Base-by-base conservation (phyloP, 2,329 filamentous ascomycete species). In the Phialophora verrucosa region DNA sequence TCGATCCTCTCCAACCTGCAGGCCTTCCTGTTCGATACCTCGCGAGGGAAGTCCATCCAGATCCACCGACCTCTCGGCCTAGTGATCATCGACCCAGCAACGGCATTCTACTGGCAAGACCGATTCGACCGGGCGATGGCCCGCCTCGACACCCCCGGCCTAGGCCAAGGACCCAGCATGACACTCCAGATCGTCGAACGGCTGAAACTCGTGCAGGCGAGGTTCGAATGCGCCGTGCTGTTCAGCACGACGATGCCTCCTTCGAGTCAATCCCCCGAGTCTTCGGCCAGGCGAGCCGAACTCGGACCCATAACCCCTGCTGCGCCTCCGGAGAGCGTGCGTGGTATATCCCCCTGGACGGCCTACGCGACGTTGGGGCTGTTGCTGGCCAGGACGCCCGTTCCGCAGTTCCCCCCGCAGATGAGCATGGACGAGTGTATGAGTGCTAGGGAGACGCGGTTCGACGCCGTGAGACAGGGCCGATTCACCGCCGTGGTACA, bases 71-170 rank as follows among this genome's bases (percentile, higher is more conserved):
- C 75, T 0, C 71, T 89, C 0, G 80, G 82, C 51, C 77, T 83
- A 35, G 75, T 89, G 14, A 74, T 86, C 27, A 72, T 90, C 6
- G 85, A 87, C 73, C 84, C 83, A 62, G 79, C 83, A 4, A 83
- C 82, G 29, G 78, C 83, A 0, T 89, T 88, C 73, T 79, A 83
- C 75, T 86, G 83, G 83, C 81, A 83, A 70, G 79, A 84, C 60
- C 79, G 81, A 42, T 72, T 81, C 27, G 77, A 78, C 44, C 78
- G 81, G 14, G 81, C 83, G 61, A 78, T 79, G 25, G 73, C 78
- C 4, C 76, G 77, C 17, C 75, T 76, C 0, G 77, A 78, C 57
- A 75, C 79, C n/a, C 75, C 80, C 27, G 76, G 75, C 59, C 4
- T 5, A 20, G 20, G 4, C 27, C 49, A 17, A 53, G 49, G 11